Conservation (phyloP, 176 grass and related monocot genomes). For the Puccinellia tenuiflora region DNA sequence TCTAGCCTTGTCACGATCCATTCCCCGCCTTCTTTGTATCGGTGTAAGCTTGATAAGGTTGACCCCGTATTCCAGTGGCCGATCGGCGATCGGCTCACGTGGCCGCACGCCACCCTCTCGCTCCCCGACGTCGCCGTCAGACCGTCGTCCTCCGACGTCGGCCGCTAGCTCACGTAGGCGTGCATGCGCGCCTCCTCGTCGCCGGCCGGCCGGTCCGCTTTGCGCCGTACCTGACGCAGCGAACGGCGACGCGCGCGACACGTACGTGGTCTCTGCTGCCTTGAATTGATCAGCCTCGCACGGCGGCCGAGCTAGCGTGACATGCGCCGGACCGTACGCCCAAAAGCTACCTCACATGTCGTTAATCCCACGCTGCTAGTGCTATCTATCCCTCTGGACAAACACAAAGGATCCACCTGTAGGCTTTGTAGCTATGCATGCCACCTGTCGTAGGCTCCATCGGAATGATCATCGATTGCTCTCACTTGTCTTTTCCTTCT, state of each 20-base stretch:
- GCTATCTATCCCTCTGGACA: background rate
- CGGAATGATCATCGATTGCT: background rate
- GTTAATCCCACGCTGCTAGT: background rate
- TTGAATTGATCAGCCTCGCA: background rate
- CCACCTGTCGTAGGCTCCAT: too few relatives aligned
- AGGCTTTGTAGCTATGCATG: background rate
- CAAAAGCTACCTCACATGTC: background rate
- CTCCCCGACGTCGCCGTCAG: background rate
- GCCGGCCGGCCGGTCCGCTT: background rate
- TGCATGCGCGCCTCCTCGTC: background rate
- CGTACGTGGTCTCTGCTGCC: background rate
- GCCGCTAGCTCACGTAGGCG: background rate
- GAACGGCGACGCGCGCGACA: background rate
- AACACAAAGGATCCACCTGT: background rate
- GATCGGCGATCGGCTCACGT: background rate
- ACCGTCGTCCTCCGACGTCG: background rate
- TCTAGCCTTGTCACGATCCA: background rate
- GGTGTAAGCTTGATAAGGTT: slow-evolving; percentile 7
- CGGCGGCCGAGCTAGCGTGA: slow-evolving; percentile 28
- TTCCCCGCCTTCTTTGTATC: background rate
- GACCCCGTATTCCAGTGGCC: background rate
- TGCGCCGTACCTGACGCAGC: background rate
- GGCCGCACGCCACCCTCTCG: background rate
- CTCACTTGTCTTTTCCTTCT: background rate
- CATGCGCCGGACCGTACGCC: slow-evolving; percentile 30